Evolutionary conservation across 805 yeast species (phyloP), one percentile per base, ranked within the genome.

Genomic region (Kazachstania taianensis): DNA sequence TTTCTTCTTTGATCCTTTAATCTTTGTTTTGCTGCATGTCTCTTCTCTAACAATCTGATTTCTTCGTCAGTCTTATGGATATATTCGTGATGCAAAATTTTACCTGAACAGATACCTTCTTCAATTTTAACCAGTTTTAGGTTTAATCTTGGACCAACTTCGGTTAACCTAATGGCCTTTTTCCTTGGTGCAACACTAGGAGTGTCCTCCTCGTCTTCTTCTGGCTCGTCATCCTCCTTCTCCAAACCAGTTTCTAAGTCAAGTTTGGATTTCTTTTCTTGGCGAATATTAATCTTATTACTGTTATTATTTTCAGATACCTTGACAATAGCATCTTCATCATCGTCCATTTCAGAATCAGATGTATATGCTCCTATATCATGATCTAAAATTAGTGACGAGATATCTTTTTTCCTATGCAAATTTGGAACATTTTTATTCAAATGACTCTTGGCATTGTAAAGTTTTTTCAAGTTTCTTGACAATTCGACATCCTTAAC

Each of bases 281-380:
- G 17, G 10, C 16, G 14, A 43, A 51, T 28, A 35, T 36, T 31
- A 14, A 33, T 29, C 48, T 41, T 53, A 36, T 41, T 53, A 34
- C 36, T 55, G 28, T 39, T 40, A 22, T 53, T 57, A 7, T 45
- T 61, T 48, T 49, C 58, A 29, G 48, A 45, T 17, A 81, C 67
- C 45, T 77, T 84, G 20, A 84, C 89, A 36, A 80, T 70, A 18
- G 77, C 83, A 45, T 87, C 96, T 40, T 86, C 95, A 45, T 86
- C 96, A 41, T 87, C 96, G 51, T 92, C 97, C 30, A 86, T 76
- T 65, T 89, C 98, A 4, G 94, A 81, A 50, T 89, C 98, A 32
- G 92, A 78, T 2, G 96, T 84, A 53, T 78, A 75, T 8, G 70
- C 72, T 24, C 80, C 84, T 25, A 76, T 75, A 17, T 87, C 78